Evolutionary conservation across 192 early-diverging fungal species (phyloP), one percentile per base, ranked within the genome.

Genomic region (Backusella australiensis): DNA sequence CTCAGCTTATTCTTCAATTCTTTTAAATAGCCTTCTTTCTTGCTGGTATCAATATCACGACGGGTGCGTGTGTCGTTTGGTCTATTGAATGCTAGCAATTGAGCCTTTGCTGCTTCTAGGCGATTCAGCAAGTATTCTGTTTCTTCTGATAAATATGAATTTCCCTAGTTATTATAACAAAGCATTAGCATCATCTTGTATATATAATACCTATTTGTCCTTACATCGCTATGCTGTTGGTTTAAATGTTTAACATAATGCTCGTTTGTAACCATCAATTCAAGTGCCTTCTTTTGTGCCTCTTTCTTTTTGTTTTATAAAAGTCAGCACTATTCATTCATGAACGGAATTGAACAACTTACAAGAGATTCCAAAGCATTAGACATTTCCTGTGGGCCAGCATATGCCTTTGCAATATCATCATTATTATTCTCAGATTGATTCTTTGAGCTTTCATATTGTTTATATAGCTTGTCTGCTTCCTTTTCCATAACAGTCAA

Each of bases 151-250:
- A 63, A 29, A 63, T 63, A 29, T 12, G 56, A 26, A 32, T 63
- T 63, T 12, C 56, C 56, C 56, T 63, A 32, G 32, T 32, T 32
- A 32, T 32, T 32, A 29, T 26, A 44, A 44, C 4, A 15, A 5
- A 44, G 3, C 14, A 14, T 44, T 19, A 14, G 12, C 2, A 38
- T 9, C 36, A 11, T 4, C 15, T 4, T 15, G 15, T 44, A 4
- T 44, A 4, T 39, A 39, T 39, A 39, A 39, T 39, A 44, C 0
- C 3, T 4, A 4, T 19, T 44, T 44, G 15, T 4, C 4, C 19
- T 69, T 69, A 69, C 68, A 69, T 69, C 35, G 23, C 41, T 38
- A 35, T 69, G 68, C 35, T 41, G 68, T 3, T 69, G 34, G n/a
- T 39, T 36, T 69, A 69, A 26, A 42, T 41, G 36, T 1, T 69